Percentiles rank a stretch among this genome's conserved stretches.
These are phyloP conservation scores for Podospora sp. DNA, from an alignment of 495 filamentous ascomycete species.

Conservation along the genomic window DNA sequence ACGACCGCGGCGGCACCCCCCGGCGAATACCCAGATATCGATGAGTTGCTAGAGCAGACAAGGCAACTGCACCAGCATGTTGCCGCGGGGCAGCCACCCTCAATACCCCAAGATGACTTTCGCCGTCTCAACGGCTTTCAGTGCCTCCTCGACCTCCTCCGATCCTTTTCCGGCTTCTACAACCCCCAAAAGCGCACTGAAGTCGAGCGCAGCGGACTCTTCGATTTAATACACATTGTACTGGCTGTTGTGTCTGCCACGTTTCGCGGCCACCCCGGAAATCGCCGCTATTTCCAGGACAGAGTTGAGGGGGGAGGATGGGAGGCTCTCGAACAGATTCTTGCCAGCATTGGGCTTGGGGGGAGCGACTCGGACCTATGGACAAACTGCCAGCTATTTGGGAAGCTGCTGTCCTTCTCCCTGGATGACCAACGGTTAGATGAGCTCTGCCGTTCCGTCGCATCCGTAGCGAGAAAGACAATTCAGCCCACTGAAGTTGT, in stretches of 20 bases:
- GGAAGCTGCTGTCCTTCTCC: constrained; percentile 79
- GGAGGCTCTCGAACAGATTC: constrained; percentile 69
- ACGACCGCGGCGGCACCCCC: constrained; percentile 24
- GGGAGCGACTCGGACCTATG: constrained; percentile 59
- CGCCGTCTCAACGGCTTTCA: constrained; percentile 82
- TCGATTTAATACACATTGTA: constrained; percentile 69
- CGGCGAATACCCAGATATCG: constrained; percentile 46
- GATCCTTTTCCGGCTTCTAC: constrained; percentile 72
- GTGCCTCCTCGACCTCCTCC: constrained; percentile 65
- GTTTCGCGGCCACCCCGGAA: constrained; percentile 80
- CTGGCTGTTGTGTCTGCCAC: constrained; percentile 74
- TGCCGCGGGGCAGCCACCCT: constrained; percentile 46
- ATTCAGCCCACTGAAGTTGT: not conserved
- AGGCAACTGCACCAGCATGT: constrained; percentile 52
- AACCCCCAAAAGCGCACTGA: constrained; percentile 61
- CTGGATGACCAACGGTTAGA: constrained; percentile 73
- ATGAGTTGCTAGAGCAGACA: constrained; percentile 43
- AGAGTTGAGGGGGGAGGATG: constrained; percentile 75
- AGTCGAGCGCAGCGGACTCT: constrained; percentile 61
- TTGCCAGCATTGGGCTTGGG: constrained; percentile 63
- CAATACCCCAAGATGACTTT: constrained; percentile 71
- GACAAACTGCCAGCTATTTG: constrained; percentile 77
- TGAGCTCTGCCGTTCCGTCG: constrained; percentile 48
- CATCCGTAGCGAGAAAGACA: constrained; percentile 17
- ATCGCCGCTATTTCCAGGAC: constrained; percentile 80